Evolutionary conservation across 2,329 filamentous ascomycete species (phyloP), one percentile per base, ranked within the genome.

Genomic region (Trichoderma pleuroti): DNA sequence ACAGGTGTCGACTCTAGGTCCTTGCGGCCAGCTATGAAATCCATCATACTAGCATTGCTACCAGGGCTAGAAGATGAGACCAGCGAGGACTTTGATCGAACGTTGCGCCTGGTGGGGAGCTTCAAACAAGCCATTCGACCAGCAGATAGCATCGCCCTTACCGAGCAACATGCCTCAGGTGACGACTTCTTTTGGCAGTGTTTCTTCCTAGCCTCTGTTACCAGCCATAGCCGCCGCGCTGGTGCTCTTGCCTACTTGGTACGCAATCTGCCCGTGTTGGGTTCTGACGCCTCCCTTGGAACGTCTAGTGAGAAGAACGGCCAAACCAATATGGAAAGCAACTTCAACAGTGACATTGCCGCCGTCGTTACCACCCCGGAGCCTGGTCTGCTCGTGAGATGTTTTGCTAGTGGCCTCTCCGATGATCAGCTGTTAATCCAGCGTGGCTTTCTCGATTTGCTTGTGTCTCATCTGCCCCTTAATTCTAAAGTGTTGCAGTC

Each of bases 141-240:
- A 32, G 75, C 81, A 10, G 81, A 82, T 30, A 85, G 86, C 72
- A 82, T 86, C 73, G 82, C 81, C 68, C 85, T 84, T 73, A 88
- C 81, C 36, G 80, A 79, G 69, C 85, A 81, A 46, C 88, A 87
- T 79, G 87, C 84, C 59, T 86, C 86, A 10, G 90, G 90, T 11
- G 93, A 94, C 74, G 92, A 93, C 74, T 98, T 96, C 80, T 99
- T 98, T 80, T 99, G 96, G 96, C 96, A 99, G 82, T 98, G 94
- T 79, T 92, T 99, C 78, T 98, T 99, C 77, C 84, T 99, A 21
- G 93, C 95, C 11, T 92, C 93, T 21, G 96, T 99, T 72, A 98
- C 96, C 1, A 95, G 94, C 76, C 88, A 93, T 54, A 94, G 91
- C 72, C 88, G 95, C 72, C 90, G 96, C 69, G 90, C 93, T 73